phyloP scores from a whole-genome alignment of 345 rosid genomes.

The Ceriops tagal region DNA sequence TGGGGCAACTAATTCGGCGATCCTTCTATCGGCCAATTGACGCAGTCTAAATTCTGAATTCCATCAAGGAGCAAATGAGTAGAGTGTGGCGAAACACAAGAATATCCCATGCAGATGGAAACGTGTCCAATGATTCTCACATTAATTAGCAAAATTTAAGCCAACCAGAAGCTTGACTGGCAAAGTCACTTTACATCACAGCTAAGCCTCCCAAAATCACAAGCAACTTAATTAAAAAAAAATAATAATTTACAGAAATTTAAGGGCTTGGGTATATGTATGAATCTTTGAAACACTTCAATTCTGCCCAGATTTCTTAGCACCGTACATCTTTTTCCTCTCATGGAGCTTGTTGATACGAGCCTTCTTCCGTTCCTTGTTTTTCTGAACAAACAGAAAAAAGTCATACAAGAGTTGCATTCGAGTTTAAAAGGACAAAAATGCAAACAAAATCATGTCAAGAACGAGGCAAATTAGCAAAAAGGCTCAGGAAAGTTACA shows the following conservation, averaged over 20 bases:
- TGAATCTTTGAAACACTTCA: slow-evolving; percentile 10
- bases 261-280: background rate
- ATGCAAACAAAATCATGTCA: background rate
- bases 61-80: no score
- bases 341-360: slow-evolving; percentile 43
- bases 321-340: slow-evolving; percentile 41
- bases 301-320: slow-evolving; percentile 22
- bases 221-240: no score
- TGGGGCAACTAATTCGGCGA: slow-evolving; percentile 18
- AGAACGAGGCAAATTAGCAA: background rate
- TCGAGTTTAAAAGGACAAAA: background rate
- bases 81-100: no score
- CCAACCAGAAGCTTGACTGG: slow-evolving; percentile 9
- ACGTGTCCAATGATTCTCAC: no score
- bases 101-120: no score
- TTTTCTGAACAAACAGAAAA: slow-evolving; percentile 35
- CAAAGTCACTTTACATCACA: no score
- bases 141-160: slow-evolving; percentile 9
- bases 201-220: no score
- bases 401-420: background rate
- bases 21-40: slow-evolving; percentile 13
- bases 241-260: no score
- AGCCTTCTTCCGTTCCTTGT: slow-evolving; percentile 39
- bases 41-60: no score
- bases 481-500: slow-evolving; percentile 36